Base-by-base conservation (phyloP, 2,329 filamentous ascomycete genomes). In the Alternaria rosae region DNA sequence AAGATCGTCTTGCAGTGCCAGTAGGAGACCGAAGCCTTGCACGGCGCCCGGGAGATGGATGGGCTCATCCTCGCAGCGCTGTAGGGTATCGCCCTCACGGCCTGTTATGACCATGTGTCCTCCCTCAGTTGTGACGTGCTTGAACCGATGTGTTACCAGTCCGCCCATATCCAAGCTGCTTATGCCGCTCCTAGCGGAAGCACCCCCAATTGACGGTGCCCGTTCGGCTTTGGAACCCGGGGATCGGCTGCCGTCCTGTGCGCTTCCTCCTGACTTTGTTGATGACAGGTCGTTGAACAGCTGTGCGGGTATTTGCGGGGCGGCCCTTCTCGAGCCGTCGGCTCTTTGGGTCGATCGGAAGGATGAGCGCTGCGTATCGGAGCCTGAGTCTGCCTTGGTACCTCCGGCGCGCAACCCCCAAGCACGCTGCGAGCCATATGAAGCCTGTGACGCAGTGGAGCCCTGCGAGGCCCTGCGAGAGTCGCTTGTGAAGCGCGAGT, bases 31-130 rank as follows among this genome's bases (percentile, higher is more conserved):
- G 69, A 97, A 97, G 1, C 87, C 85, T 76, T 97, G 93, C 1
- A 94, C 81, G 1, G 92, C 91, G 32, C 93, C 93, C 1, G 93
- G 93, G 1, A 93, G 90, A 67, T 94, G 92, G 25, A 97, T 97
- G 0, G 93, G 93, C 72, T 97, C 93, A 72, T 97, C 93, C 77
- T 97, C 93, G 73, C 93, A 97, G 54, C 88, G 86, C 74, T 96
- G 91, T 45, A 95, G 81, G 1, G 85, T 87, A 2, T 88, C 85
- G 2, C 88, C 90, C 55, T 92, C 89, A 57, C 91, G 86, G 6
- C 93, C 93, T 1, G 92, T 95, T 56, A 97, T 92, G 28, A 97
- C 87, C 25, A 91, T 88, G 79, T 97, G 92, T 0, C 93, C 93
- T 15, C 89, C 91, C 3, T 91, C 88, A 0, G 91, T 93, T 25